Evolutionary conservation across 208 protist genomes (phyloP), one percentile per base, ranked within the genome.

Genomic region (Leishmania martiniquensis): DNA sequence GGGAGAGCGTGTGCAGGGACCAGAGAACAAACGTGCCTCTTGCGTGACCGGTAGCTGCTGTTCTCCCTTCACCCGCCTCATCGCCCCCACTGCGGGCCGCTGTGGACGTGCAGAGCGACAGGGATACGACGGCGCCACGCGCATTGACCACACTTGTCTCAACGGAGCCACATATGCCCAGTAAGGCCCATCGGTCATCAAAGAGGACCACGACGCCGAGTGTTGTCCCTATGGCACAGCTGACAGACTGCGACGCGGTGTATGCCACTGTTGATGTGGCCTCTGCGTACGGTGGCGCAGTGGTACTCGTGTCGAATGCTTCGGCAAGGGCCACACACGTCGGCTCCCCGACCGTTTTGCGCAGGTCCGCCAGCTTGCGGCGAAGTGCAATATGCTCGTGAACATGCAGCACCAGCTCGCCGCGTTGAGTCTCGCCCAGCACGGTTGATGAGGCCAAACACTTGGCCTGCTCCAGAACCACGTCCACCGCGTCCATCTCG

Each of bases 201-300:
- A 91, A 88, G 39, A 97, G 86, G 9, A 92, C 70, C 3, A 95
- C 80, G 45, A 84, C 79, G 25, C 93, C 89, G 47, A 90, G 79
- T 5, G 85, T 86, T 3, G 91, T 97, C 44, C 93, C 93, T 39
- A 97, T 67, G 10, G 84, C 85, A 32, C 72, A 76, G 32, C 52
- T 52, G 29, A 76, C 6, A 20, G 72, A 67, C 12, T 32, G 20
- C 22, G 17, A 45, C 29, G 49, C 47, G 13, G 47, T 65, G 9
- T 10, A 13, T 42, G 65, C 45, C 39, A 25, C 49, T 22, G 73
- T 29, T 39, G 65, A 45, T 13, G 51, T n/a, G 39, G 25, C 37
- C 25, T n/a, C 45, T 17, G 66, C 22, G 44, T 51, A 72, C 12
- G 34, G 22, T 9, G 75, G 71, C 25, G 68, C 32, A 4, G 39